These are phyloP conservation scores for Neopestalotiopsis rosae DNA, from an alignment of 2,329 filamentous ascomycete species.

Conservation along the genomic window DNA sequence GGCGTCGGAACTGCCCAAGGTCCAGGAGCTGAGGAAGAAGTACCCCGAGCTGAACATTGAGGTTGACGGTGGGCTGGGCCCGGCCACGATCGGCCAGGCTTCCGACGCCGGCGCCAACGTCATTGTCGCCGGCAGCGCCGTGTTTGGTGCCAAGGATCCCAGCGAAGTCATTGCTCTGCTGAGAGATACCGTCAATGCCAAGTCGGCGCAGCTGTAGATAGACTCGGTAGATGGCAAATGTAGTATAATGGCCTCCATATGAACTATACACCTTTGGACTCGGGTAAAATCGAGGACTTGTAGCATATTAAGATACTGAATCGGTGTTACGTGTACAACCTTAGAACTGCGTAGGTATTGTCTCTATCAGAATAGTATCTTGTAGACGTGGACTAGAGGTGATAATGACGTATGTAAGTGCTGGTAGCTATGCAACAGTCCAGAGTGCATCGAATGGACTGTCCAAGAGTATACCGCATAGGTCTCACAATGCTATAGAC, in stretches of 20 bases:
- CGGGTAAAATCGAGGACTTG: not conserved
- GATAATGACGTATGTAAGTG: not conserved
- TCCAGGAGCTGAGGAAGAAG: constrained; percentile 77
- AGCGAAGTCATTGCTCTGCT: constrained; percentile 84
- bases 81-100: constrained; percentile 89
- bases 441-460: no score
- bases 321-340: not conserved
- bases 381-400: not conserved
- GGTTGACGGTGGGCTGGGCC: constrained; percentile 90
- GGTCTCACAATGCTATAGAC: not conserved
- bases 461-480: not conserved
- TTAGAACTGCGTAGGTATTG: not conserved
- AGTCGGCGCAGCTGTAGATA: constrained; percentile 46
- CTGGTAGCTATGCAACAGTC: not conserved
- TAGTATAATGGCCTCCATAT: not conserved
- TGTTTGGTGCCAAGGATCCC: constrained; percentile 91
- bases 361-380: not conserved
- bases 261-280: not conserved
- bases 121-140: constrained; percentile 94
- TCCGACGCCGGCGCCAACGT: constrained; percentile 97
- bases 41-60: constrained; percentile 97
- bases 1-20: constrained; percentile 93
- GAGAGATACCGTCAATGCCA: constrained; percentile 76
- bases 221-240: constrained; percentile 1
- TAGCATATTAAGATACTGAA: not conserved